Base-by-base conservation (phyloP, 179 eudicot species). In the Spergularia azorica region DNA sequence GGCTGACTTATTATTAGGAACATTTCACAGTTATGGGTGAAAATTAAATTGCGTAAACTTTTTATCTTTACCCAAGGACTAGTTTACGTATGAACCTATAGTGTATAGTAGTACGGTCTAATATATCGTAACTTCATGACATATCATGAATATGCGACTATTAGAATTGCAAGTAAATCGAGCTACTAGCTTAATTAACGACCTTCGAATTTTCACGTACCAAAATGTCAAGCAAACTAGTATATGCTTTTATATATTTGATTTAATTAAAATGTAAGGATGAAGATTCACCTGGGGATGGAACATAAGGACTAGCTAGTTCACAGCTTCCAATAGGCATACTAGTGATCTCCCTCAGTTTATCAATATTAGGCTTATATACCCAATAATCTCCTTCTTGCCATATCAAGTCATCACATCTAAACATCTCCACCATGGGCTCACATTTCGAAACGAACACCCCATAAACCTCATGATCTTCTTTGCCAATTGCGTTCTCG, bases 351-450 rank as follows among this genome's bases (percentile, higher is more conserved):
- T 89, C 79, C 26, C 64, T 79, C 15, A 91, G 54, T 63, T 78
- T 91, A 1, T 51, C 69, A 73, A 93, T 79, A 48, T 87, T 85
- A 15, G 96, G 92, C 79, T 78, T 85, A 63, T 88, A 91, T 71
- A 93, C 81, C 86, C 84, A 82, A 57, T 76, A 76, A 51, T 85
- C 83, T 0, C 83, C 89, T 56, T 82, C 83, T 77, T 87, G 86
- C 93, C 83, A 84, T 64, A 88, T 38, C 55, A 86, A 71, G 81
- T 92, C 97, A 26, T 92, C 92, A 67, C 95, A 92, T 73, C 89
- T 75, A 65, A 89, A 92, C 0, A 92, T 75, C 83, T 90, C 97
- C 82, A 81, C 57, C 95, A 92, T 90, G n/a, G 97, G 92, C 69
- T 83, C 91, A 68, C 93, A 92, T 20, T 80, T 65, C 0, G 88